Evolutionary conservation across 495 filamentous ascomycete species (phyloP), one percentile per base, ranked within the genome.

Genomic region (Podospora anserina): DNA sequence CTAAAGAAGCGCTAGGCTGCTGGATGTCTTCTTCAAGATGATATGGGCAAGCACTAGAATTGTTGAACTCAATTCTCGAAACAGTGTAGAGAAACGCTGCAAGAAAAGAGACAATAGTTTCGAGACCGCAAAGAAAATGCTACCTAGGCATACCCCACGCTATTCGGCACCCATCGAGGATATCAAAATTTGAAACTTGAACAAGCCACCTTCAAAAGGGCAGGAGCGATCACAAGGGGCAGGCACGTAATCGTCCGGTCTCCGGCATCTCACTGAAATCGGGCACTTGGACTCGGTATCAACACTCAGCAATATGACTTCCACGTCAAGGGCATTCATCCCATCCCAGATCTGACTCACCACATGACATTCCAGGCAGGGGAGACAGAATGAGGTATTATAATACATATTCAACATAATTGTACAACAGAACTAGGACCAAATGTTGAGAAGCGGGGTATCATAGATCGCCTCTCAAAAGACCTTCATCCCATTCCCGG

Each of bases 401-500:
- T 49, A 49, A 11, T 49, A 49, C 39, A 49, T 49, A 18, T 49
- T 49, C 39, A 49, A 18, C 13, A 18, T 49, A 49, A 49, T 18
- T 65, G 64, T 54, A 65, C 64, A 66, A 61, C 63, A 49, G 59
- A 64, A 63, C 44, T 30, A 53, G 63, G 65, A 23, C 53, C 55
- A 11, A 57, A 56, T 63, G 63, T 26, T 60, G 44, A 39, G 39
- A 39, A 20, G 9, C 39, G 44, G 13, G 20, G 65, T 59, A 28
- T 26, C 58, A 49, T 26, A 58, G 55, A 7, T 19, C 5, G 55
- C 19, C 54, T 19, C 44, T 78, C 63, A 82, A 61, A 83, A 81
- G 49, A 82, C 66, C 73, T 82, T 82, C 58, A 76, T 73, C 23
- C 82, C 82, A 63, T 78, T 80, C 13, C 92, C 92, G 65, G 93